phyloP scores from a whole-genome alignment of 2,329 filamentous ascomycete species.

The Aotearoamyces nothofagi region DNA sequence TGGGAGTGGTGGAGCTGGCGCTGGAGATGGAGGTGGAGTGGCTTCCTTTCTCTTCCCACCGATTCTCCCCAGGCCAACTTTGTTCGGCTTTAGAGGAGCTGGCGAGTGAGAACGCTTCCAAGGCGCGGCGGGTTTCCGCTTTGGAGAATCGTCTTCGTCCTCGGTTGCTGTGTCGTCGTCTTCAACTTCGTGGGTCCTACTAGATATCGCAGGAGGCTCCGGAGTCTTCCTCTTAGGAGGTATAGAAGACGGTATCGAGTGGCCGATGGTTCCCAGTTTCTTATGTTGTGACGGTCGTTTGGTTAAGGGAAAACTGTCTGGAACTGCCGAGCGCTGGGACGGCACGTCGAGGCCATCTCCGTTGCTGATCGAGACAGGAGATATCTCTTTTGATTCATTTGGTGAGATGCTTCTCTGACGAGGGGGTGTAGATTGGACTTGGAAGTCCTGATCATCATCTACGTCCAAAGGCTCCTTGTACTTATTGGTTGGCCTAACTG shows the following conservation, averaged over 20 bases:
- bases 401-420: slow-evolving; percentile 2
- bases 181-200: not conserved
- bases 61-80: slow-evolving; percentile 12
- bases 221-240: not conserved
- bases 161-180: slow-evolving; percentile 1
- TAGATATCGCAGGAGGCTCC: not conserved
- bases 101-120: not conserved
- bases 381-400: slow-evolving; percentile 4
- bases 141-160: slow-evolving; percentile 1
- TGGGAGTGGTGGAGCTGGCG: slow-evolving; percentile 1
- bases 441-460: slow-evolving; percentile 16
- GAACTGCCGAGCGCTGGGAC: slow-evolving; percentile 12
- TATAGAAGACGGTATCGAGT: not conserved
- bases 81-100: not conserved
- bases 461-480: not conserved
- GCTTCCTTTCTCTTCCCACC: slow-evolving; percentile 12
- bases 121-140: not conserved
- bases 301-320: slow-evolving; percentile 13
- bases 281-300: slow-evolving; percentile 3
- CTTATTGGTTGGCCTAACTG: too few species aligned
- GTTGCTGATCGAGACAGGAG: slow-evolving; percentile 3
- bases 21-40: slow-evolving; percentile 1
- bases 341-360: slow-evolving; percentile 12
- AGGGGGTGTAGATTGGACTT: slow-evolving; percentile 17
- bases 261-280: slow-evolving; percentile 5